Evolutionary conservation across 441 rosid species (phyloP).

Genomic region (Geranium incanum): DNA sequence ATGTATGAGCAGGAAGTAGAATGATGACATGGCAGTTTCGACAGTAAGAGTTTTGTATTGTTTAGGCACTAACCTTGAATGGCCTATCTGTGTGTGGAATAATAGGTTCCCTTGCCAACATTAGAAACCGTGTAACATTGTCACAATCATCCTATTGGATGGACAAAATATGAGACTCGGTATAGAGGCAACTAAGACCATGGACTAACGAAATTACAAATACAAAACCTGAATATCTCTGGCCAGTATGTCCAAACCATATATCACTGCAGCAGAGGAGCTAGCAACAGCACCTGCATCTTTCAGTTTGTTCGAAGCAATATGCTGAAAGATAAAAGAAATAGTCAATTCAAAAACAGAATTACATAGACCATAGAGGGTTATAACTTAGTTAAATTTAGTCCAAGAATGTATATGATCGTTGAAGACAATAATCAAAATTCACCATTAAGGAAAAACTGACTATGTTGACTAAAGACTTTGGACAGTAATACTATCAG

Average conservation of each 20-base stretch:
- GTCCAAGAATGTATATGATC: background rate
- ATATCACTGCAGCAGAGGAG: slow-evolving; percentile 63
- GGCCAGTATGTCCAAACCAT: slow-evolving; percentile 77
- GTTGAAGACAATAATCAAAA: slow-evolving; percentile 4
- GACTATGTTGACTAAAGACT: slow-evolving; percentile 1
- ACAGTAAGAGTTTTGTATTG: background rate
- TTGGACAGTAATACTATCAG: background rate
- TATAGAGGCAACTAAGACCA: background rate
- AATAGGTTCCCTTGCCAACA: slow-evolving; percentile 97
- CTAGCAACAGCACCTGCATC: slow-evolving; percentile 93
- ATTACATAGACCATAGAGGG: background rate
- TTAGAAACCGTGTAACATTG: slow-evolving; percentile 81
- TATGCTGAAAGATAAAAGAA: slow-evolving; percentile 33
- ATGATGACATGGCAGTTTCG: slow-evolving; percentile 4
- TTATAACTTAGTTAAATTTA: background rate
- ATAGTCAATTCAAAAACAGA: slow-evolving; percentile 14
- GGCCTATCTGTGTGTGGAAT: slow-evolving; percentile 79
- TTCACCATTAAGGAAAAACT: background rate
- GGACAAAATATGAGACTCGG: slow-evolving; percentile 11
- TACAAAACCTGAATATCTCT: slow-evolving; percentile 77
- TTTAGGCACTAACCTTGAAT: slow-evolving; percentile 59
- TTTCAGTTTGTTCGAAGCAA: slow-evolving; percentile 51
- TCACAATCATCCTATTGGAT: slow-evolving; percentile 66
- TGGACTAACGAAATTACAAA: background rate
- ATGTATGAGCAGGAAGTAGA: background rate